Conservation (phyloP, 371 early-diverging fungal species). For the Mortierella sp. region DNA sequence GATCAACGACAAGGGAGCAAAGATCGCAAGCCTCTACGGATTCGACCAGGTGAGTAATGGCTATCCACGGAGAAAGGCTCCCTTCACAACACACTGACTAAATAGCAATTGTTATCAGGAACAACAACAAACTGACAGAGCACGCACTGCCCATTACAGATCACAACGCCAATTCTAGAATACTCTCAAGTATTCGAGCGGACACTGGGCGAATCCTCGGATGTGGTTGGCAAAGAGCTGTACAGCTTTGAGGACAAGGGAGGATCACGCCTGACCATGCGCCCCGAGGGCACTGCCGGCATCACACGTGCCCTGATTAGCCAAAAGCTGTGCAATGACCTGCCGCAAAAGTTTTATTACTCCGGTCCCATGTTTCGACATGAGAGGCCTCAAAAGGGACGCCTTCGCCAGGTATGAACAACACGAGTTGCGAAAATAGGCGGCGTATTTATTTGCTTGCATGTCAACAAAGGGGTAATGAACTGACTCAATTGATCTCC, state of each 20-base stretch:
- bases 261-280: slow-evolving; percentile 64
- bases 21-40: slow-evolving; percentile 60
- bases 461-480: too few relatives aligned
- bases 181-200: slow-evolving; percentile 69
- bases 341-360: slow-evolving; percentile 68
- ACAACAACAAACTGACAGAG: neutral
- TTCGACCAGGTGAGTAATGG: slow-evolving; percentile 58
- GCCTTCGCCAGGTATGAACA: slow-evolving; percentile 65
- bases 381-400: slow-evolving; percentile 76
- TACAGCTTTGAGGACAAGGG: slow-evolving; percentile 72
- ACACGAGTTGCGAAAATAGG: neutral
- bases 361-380: slow-evolving; percentile 77
- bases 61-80: neutral
- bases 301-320: slow-evolving; percentile 68
- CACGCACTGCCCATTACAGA: slow-evolving; percentile 28
- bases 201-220: slow-evolving; percentile 69
- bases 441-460: neutral
- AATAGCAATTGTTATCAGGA: neutral
- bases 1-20: slow-evolving; percentile 55
- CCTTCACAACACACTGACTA: neutral
- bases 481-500: neutral
- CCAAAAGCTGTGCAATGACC: slow-evolving; percentile 48
- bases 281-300: slow-evolving; percentile 77
- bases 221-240: slow-evolving; percentile 77
- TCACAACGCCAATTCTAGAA: slow-evolving; percentile 75